Conservation (phyloP, 495 filamentous ascomycete genomes). For the Neurospora sp. region DNA sequence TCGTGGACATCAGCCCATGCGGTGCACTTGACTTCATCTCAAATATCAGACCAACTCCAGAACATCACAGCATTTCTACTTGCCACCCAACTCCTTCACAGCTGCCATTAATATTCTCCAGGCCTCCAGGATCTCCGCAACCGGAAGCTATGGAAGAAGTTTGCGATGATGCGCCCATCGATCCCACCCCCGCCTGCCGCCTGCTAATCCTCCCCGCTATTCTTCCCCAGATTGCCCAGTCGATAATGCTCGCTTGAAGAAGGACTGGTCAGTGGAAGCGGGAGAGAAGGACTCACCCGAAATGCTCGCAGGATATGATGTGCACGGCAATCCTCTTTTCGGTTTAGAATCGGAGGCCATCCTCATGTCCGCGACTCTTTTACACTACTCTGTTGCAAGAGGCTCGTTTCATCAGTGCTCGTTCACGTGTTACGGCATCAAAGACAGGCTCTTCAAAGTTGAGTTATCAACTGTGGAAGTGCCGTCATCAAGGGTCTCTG, state of each 20-base stretch:
- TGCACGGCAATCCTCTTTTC: not conserved
- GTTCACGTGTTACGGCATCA: too few species aligned
- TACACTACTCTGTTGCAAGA: too few species aligned
- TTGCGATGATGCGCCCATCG: not conserved
- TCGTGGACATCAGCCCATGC: not conserved
- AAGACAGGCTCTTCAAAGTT: too few species aligned
- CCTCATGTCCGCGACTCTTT: too few species aligned
- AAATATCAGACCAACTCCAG: not conserved
- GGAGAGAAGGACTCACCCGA: not conserved
- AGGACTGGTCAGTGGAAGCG: not conserved
- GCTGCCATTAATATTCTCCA: not conserved
- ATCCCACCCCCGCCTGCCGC: not conserved
- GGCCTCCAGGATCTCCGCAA: not conserved
- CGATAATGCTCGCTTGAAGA: not conserved
- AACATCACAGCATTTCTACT: not conserved
- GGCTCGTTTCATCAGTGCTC: too few species aligned
- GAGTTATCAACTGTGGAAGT: too few species aligned
- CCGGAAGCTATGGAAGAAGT: not conserved
- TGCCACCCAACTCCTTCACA: not conserved
- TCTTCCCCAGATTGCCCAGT: not conserved
- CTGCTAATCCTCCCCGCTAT: not conserved
- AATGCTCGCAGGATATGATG: not conserved
- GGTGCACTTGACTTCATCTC: not conserved
- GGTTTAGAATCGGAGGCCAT: not conserved
- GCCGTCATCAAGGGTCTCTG: too few species aligned